A percentile compares a stretch with the other conserved stretches of the same genome.
phyloP scores from a whole-genome alignment of 1,139 yeast species.

The Yamadazyma membranifaciens region DNA sequence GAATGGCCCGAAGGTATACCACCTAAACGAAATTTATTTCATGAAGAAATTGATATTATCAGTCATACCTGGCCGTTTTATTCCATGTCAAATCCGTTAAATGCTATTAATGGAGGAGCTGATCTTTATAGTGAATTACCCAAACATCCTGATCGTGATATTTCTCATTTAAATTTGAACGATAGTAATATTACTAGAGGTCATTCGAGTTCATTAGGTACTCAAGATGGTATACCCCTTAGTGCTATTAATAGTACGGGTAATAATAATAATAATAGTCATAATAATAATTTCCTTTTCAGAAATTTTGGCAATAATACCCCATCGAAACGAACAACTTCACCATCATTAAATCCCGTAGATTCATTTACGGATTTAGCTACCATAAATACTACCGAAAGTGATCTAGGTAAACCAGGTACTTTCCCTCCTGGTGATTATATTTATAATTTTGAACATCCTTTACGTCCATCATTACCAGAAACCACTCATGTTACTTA shows the following conservation, averaged over 20 bases:
- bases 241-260: background rate
- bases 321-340: slow-evolving; percentile 37
- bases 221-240: slow-evolving; percentile 3
- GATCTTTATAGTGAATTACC: slow-evolving; percentile 43
- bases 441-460: slow-evolving; percentile 86
- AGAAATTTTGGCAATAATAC: slow-evolving; percentile 27
- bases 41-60: slow-evolving; percentile 64
- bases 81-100: slow-evolving; percentile 34
- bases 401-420: slow-evolving; percentile 28
- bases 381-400: slow-evolving; percentile 16
- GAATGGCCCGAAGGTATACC: slow-evolving; percentile 99
- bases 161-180: slow-evolving; percentile 31
- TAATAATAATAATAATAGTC: slow-evolving; percentile 12
- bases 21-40: slow-evolving; percentile 68
- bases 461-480: slow-evolving; percentile 78
- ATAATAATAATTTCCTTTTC: slow-evolving; percentile 20
- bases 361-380: slow-evolving; percentile 18
- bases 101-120: slow-evolving; percentile 53
- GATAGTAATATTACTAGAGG: slow-evolving; percentile 19
- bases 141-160: slow-evolving; percentile 26
- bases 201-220: slow-evolving; percentile 19
- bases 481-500: slow-evolving; percentile 78
- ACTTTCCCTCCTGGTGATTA: slow-evolving; percentile 77
- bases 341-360: slow-evolving; percentile 23
- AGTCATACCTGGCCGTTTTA: slow-evolving; percentile 94